A percentile compares a stretch with the other conserved stretches of the same genome.
Conservation (phyloP, 495 filamentous ascomycete species). For the Talaromyces trachyspermus region DNA sequence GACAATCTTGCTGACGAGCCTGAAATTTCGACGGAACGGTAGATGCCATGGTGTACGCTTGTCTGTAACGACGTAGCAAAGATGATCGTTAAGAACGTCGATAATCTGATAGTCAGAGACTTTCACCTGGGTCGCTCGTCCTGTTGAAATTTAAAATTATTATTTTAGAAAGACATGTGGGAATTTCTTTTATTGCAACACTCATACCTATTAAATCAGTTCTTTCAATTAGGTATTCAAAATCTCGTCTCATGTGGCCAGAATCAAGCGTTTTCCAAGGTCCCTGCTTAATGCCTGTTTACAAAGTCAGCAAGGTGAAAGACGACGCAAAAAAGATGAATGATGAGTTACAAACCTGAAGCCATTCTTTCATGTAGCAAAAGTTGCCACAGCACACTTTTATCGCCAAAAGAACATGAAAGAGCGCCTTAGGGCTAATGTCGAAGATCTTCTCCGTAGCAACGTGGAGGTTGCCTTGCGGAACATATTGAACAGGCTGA, state of each 20-base stretch:
- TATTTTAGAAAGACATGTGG: neutral
- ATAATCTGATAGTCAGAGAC: slow-evolving; percentile 83
- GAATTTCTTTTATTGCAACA: too few relatives aligned
- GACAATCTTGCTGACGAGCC: slow-evolving; percentile 81
- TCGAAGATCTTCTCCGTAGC: slow-evolving; percentile 72
- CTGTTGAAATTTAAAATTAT: slow-evolving; percentile 15
- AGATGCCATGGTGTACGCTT: slow-evolving; percentile 86
- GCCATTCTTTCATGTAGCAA: slow-evolving; percentile 81
- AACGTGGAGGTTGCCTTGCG: slow-evolving; percentile 65
- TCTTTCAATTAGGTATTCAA: slow-evolving; percentile 69
- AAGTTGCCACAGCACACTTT: slow-evolving; percentile 86
- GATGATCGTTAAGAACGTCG: slow-evolving; percentile 86
- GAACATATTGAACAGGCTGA: slow-evolving; percentile 74
- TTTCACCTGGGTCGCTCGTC: slow-evolving; percentile 41
- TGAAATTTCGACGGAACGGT: slow-evolving; percentile 70
- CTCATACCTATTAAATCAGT: slow-evolving; percentile 55
- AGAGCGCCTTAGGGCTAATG: slow-evolving; percentile 84
- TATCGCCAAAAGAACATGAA: slow-evolving; percentile 97
- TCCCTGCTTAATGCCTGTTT: slow-evolving; percentile 63
- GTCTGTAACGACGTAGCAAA: slow-evolving; percentile 91
- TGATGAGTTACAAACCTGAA: slow-evolving; percentile 43
- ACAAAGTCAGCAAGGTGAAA: neutral
- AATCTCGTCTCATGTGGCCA: slow-evolving; percentile 64
- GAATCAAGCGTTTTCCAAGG: slow-evolving; percentile 70
- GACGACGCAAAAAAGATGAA: neutral